A percentile compares a stretch with the other conserved stretches of the same genome.
Conservation (phyloP, 148 eudicot species). For the Rhododendron vialii region DNA sequence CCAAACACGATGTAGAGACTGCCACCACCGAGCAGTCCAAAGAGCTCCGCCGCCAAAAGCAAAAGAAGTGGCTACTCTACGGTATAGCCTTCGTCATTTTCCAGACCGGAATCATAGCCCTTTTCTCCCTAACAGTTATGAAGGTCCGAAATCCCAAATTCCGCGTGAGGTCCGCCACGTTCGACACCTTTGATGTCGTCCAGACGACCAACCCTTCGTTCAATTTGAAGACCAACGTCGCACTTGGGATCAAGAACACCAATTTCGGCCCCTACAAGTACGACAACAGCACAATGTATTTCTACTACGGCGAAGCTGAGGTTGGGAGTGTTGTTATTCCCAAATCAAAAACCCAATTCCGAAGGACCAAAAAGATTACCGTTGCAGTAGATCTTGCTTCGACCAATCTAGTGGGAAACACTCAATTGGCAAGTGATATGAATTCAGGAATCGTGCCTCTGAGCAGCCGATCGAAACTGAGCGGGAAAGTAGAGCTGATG, state of each 20-base stretch:
- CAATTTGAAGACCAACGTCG: neutral
- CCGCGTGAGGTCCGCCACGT: conserved; percentile 5
- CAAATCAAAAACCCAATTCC: neutral
- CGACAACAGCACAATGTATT: neutral
- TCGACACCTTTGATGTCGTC: neutral
- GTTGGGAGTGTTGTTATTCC: conserved; percentile 9
- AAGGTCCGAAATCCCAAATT: conserved; percentile 18
- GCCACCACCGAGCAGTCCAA: neutral
- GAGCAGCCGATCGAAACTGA: neutral
- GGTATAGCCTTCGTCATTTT: neutral
- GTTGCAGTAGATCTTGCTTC: neutral
- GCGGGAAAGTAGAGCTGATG: neutral
- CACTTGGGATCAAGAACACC: conserved; percentile 17
- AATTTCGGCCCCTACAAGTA: conserved; percentile 10
- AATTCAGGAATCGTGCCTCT: neutral
- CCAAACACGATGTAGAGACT: neutral
- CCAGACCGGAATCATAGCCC: conserved; percentile 2
- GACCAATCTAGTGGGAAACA: neutral
- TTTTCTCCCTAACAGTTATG: conserved; percentile 14
- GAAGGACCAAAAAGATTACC: conserved; percentile 11
- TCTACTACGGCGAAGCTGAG: neutral
- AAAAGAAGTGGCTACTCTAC: conserved; percentile 1
- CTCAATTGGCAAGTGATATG: neutral
- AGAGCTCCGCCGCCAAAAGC: conserved; percentile 18
- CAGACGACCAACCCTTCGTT: neutral